Base-by-base conservation (phyloP, 176 grass and related monocot species). In the Miscanthus lutarioriparius region DNA sequence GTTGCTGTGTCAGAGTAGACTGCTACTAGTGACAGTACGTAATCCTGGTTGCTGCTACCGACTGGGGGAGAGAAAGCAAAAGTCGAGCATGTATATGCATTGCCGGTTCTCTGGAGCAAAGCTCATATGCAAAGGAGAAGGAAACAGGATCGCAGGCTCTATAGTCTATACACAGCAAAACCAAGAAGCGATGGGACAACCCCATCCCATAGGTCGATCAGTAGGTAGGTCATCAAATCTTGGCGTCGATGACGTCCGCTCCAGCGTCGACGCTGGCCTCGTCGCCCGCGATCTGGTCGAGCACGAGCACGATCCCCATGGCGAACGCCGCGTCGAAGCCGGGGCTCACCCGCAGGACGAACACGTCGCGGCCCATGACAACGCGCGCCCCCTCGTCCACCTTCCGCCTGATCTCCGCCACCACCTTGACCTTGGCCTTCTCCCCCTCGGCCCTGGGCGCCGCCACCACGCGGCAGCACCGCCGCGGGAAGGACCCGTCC, bases 221-320 rank as follows among this genome's bases (percentile, higher is more conserved):
- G n/a, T n/a, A n/a, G n/a, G 22, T 39, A 48, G 45, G n/a, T 49
- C 45, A 85, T 43, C 77, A 86, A 35, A 72, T 86, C 83, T 76
- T 84, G 79, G 59, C 68, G 47, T 53, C 22, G 27, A 75, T 26
- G 77, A 13, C 19, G 19, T 70, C 71, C 2, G 35, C 25, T 37
- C 6, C 70, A 11, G 25, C 74, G 1, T 85, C 83, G 15, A 49
- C 79, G 11, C 79, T 76, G 11, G 74, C 19, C 12, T 88, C 89
- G 53, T 93, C 83, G 22, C 85, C 85, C 19, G 66, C 67, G 82
- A 98, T 82, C 83, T 83, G 89, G 47, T 98, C 96, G 22, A 98
- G 92, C 39, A 95, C 93, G 26, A 98, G 87, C 33, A 95, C 87
- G 76, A 98, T 84, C 20, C 89, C 92, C 89, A 98, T 95, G 66